phyloP scores from a whole-genome alignment of 2,329 filamentous ascomycete genomes.

The Pseudogymnoascus sp. region DNA sequence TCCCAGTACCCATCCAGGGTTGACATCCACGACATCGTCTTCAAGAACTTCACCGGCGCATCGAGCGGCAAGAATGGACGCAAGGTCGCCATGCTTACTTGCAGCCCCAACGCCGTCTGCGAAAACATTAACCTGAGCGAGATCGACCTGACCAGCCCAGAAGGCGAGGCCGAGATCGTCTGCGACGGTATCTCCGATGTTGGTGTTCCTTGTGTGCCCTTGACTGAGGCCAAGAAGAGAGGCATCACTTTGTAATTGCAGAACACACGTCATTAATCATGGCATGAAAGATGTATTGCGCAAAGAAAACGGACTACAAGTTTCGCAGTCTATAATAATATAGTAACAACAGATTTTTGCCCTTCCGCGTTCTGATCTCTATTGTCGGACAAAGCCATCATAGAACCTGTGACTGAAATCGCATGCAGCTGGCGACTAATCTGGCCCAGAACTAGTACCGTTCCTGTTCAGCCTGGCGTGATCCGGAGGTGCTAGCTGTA shows the following conservation, averaged over 20 bases:
- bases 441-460: neutral
- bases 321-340: constrained; percentile 4
- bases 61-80: constrained; percentile 49
- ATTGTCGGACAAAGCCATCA: neutral
- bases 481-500: neutral
- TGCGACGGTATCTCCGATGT: constrained; percentile 38
- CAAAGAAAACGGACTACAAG: neutral
- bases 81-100: constrained; percentile 47
- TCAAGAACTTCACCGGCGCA: constrained; percentile 51
- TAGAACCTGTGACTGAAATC: neutral
- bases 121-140: constrained; percentile 46
- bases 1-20: constrained; percentile 47
- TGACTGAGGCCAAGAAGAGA: neutral
- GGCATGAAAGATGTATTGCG: neutral
- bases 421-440: neutral
- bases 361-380: neutral
- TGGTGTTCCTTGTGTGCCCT: neutral
- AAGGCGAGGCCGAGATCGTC: constrained; percentile 36
- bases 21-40: constrained; percentile 51
- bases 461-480: neutral
- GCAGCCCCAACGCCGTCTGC: constrained; percentile 50
- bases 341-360: constrained; percentile 3
- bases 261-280: neutral
- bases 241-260: neutral
- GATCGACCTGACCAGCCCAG: constrained; percentile 47